phyloP scores from a whole-genome alignment of 108 stramenopile species.

The Mayamaea pseudoterrestris region DNA sequence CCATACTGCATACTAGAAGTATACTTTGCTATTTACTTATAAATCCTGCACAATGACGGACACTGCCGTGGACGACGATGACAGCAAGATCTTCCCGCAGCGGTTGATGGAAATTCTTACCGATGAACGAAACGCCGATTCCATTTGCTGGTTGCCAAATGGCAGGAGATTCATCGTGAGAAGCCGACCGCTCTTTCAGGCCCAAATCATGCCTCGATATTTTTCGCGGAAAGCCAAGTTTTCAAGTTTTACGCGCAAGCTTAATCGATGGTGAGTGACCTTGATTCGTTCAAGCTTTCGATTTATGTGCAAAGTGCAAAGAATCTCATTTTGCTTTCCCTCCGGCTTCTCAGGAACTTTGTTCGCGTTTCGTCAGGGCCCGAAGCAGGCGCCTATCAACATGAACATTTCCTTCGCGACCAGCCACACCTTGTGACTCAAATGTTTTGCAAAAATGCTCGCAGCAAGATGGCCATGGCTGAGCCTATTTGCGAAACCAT shows the following conservation, averaged over 20 bases:
- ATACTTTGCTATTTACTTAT: too few relatives aligned
- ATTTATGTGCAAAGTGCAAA: background rate
- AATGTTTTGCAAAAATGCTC: constrained; percentile 49
- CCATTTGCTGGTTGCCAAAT: constrained; percentile 50
- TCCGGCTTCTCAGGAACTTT: constrained; percentile 41
- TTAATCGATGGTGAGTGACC: constrained; percentile 48
- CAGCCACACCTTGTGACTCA: constrained; percentile 26
- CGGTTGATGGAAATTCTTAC: constrained; percentile 46
- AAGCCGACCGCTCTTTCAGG: constrained; percentile 45
- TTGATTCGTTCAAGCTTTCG: background rate
- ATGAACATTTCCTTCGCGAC: constrained; percentile 55
- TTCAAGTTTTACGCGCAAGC: constrained; percentile 59
- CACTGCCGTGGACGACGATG: too few relatives aligned
- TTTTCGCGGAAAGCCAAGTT: constrained; percentile 59
- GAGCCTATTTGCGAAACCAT: too few relatives aligned
- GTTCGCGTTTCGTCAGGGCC: constrained; percentile 48
- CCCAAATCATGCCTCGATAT: constrained; percentile 43
- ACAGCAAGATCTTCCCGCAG: constrained; percentile 33
- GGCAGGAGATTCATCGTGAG: constrained; percentile 58
- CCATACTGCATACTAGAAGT: too few relatives aligned
- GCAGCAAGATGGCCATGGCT: constrained; percentile 29
- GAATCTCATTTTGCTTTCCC: background rate
- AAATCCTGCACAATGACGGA: too few relatives aligned
- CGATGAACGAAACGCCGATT: constrained; percentile 27
- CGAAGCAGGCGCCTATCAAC: constrained; percentile 63